Conservation (phyloP, 2,329 filamentous ascomycete species). For the Knufia petricola region DNA sequence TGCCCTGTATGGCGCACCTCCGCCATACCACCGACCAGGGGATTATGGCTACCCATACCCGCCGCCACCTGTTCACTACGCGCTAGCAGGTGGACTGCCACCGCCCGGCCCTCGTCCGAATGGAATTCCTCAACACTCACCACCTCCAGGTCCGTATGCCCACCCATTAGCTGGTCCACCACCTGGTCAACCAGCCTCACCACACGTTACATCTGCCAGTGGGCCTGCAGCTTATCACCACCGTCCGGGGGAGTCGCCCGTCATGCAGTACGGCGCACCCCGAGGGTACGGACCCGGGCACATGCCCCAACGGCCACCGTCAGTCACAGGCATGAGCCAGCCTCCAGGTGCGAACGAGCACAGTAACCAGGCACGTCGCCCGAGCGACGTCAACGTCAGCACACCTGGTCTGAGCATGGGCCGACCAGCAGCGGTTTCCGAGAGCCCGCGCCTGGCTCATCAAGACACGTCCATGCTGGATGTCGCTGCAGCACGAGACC, state of each 20-base stretch:
- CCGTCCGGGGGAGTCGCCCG: conserved; percentile 4
- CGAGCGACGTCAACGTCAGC: neutral
- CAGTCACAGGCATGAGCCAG: neutral
- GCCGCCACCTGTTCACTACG: neutral
- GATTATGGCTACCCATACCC: conserved; percentile 6
- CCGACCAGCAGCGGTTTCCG: neutral
- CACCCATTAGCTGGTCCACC: neutral
- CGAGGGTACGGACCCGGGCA: neutral
- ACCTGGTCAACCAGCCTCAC: conserved; percentile 4
- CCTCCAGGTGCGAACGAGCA: neutral
- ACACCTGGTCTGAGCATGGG: neutral
- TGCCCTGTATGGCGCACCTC: neutral
- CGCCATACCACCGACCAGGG: conserved; percentile 3
- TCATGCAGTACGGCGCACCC: conserved; percentile 1
- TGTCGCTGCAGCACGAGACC: neutral
- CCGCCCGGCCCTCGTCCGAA: neutral
- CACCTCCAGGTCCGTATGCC: conserved; percentile 4
- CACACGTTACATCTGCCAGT: conserved; percentile 1
- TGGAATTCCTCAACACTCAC: conserved; percentile 7
- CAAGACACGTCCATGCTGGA: neutral
- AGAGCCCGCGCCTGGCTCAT: neutral
- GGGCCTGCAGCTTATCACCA: neutral
- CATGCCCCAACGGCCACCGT: neutral
- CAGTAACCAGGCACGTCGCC: neutral
- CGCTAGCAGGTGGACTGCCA: neutral